Base-by-base conservation (phyloP, 371 early-diverging fungal genomes). In the Blakeslea trispora region DNA sequence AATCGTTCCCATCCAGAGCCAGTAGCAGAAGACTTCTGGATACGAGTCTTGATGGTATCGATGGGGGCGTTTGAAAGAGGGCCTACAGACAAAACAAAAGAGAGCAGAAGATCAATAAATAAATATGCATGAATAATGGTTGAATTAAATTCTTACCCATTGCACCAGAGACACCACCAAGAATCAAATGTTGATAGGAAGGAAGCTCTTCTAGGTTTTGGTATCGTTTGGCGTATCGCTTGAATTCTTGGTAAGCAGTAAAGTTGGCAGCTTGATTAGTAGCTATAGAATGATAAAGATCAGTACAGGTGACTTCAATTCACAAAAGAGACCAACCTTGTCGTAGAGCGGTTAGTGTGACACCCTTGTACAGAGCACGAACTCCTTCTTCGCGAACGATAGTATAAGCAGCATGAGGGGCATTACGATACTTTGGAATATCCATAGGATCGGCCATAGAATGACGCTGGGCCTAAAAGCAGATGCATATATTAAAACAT, bases 211-310 rank as follows among this genome's bases (percentile, higher is more conserved):
- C 87, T 45, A 89, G 63, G 50, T 80, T 77, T 71, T 94, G 96
- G 45, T 91, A 68, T 10, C 75, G 71, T 40, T 72, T 64, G 7
- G 79, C 80, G 13, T 61, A 61, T 39, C 81, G 86, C 74, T 97
- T 97, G 67, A 96, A 72, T 71, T 90, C 91, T 59, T 96, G 94
- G 81, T 97, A 98, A 35, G 91, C 92, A 13, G 98, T 97, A 72
- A 98, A 98, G 84, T 98, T 98, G 66, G 93, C 97, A 42, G 97
- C 98, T 76, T 98, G 98, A 82, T 98, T 98, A 55, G 95, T 97
- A 17, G 97, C 95, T 89, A 66, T 22, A 61, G n/a, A n/a, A 24
- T 32, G 10, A 32, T 6, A 32, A 6, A 44, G 14, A 41, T 41
- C 18, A 18, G 15, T 32, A 32, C 5, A 10, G 32, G 10, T 32